These are phyloP conservation scores for Neopestalotiopsis rosae DNA, from an alignment of 2,329 filamentous ascomycete species.

Conservation along the genomic window DNA sequence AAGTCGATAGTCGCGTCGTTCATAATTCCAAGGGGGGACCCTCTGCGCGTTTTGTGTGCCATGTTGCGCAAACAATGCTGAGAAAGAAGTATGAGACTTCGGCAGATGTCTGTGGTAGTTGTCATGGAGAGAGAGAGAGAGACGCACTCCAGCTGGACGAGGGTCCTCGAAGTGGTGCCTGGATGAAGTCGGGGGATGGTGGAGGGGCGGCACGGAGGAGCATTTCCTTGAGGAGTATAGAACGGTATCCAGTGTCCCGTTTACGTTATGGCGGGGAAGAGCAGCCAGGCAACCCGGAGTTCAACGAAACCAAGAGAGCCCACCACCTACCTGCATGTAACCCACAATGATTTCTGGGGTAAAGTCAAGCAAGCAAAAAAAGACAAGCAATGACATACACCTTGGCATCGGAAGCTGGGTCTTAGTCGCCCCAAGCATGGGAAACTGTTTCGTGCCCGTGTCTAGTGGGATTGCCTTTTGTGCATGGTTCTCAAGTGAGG, in stretches of 20 bases:
- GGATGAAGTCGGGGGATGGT: no score
- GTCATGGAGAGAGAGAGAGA: no score
- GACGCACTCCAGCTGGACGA: no score
- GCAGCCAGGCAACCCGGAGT: no score
- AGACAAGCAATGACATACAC: neutral
- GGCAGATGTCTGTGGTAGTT: neutral
- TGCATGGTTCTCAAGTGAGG: neutral
- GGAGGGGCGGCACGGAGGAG: no score
- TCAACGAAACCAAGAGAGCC: no score
- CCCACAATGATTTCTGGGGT: neutral
- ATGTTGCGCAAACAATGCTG: neutral
- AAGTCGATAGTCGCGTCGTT: constrained; percentile 11
- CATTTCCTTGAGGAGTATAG: no score
- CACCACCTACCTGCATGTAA: neutral
- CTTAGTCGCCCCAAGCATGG: neutral
- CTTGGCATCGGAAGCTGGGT: neutral
- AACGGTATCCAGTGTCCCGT: no score
- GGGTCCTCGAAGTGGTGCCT: no score
- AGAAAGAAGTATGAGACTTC: neutral
- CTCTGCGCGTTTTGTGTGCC: neutral
- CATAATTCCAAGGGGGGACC: neutral
- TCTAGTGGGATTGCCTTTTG: neutral
- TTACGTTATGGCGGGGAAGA: no score
- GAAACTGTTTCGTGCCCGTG: neutral
- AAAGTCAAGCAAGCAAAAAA: neutral